Evolutionary conservation across 1,284 basidiomycete genomes (phyloP).

Genomic region (Phlebopus sp.): DNA sequence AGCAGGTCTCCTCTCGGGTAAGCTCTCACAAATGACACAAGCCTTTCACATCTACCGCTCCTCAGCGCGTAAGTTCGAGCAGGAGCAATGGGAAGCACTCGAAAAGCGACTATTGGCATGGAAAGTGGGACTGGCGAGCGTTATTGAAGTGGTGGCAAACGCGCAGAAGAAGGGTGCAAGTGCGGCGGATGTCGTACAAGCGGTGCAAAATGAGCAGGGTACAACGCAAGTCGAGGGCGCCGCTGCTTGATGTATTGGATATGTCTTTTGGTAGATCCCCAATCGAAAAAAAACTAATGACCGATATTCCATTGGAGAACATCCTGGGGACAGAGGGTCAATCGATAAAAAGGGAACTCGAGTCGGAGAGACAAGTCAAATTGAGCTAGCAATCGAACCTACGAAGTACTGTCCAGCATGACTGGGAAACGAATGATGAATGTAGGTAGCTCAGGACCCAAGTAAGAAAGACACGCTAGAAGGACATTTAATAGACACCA

Average conservation of each 20-base stretch:
- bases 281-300: background rate
- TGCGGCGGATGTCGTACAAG: slow-evolving; percentile 20
- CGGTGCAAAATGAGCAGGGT: slow-evolving; percentile 22
- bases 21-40: slow-evolving; percentile 81
- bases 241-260: slow-evolving; percentile 14
- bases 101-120: slow-evolving; percentile 78
- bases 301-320: too few species aligned
- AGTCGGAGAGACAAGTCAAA: too few species aligned
- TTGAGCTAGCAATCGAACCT: too few species aligned
- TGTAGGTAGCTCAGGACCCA: too few species aligned
- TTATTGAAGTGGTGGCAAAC: slow-evolving; percentile 65
- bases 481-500: slow-evolving; percentile 13
- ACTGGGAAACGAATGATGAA: too few species aligned
- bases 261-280: background rate
- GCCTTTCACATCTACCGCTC: slow-evolving; percentile 77
- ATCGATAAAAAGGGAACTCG: too few species aligned
- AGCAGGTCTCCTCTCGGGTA: slow-evolving; percentile 76
- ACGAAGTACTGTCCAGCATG: too few species aligned
- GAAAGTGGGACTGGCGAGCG: slow-evolving; percentile 69
- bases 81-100: slow-evolving; percentile 79
- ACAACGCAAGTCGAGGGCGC: slow-evolving; percentile 22
- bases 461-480: too few species aligned
- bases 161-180: slow-evolving; percentile 36
- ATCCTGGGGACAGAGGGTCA: background rate
- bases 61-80: slow-evolving; percentile 75